Evolutionary conservation across 768 basidiomycete genomes (phyloP).

Genomic region (Suillus variegatus): DNA sequence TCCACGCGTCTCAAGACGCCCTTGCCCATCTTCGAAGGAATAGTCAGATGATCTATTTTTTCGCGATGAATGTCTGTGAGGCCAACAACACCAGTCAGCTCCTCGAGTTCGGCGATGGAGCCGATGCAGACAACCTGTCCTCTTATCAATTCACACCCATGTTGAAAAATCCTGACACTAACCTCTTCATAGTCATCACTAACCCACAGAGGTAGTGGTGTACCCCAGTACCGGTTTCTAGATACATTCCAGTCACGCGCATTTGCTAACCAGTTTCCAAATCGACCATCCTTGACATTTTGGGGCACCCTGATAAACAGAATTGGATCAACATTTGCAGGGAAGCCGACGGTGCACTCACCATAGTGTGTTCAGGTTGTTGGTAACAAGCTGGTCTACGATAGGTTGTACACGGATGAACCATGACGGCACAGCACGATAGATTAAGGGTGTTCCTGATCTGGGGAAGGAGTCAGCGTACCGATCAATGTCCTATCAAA

Average conservation of each 20-base stretch:
- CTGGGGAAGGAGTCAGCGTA: slow-evolving; percentile 37
- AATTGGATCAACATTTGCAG: slow-evolving; percentile 10
- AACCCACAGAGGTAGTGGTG: slow-evolving; percentile 95
- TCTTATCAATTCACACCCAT: not conserved
- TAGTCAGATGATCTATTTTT: slow-evolving; percentile 94
- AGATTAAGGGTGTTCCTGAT: slow-evolving; percentile 93
- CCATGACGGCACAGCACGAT: slow-evolving; percentile 96
- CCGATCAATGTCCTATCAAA: not conserved
- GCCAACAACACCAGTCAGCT: slow-evolving; percentile 77
- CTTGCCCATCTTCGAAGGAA: slow-evolving; percentile 88
- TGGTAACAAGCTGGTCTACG: slow-evolving; percentile 82
- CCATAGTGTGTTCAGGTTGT: slow-evolving; percentile 93
- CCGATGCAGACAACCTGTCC: slow-evolving; percentile 78
- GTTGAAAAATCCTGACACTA: not conserved
- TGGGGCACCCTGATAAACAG: slow-evolving; percentile 79
- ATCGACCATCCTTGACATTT: slow-evolving; percentile 85
- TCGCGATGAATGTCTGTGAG: slow-evolving; percentile 93
- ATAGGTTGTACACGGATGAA: slow-evolving; percentile 88
- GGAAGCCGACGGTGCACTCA: slow-evolving; percentile 30
- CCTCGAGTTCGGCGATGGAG: slow-evolving; percentile 87
- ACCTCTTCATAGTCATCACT: slow-evolving; percentile 92
- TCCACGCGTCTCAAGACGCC: slow-evolving; percentile 87
- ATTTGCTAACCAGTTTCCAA: slow-evolving; percentile 96
- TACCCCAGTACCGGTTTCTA: slow-evolving; percentile 99
- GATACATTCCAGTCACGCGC: slow-evolving; percentile 99